Base-by-base conservation (phyloP, 176 grass and related monocot species). In the Cenchrus purpureus region DNA sequence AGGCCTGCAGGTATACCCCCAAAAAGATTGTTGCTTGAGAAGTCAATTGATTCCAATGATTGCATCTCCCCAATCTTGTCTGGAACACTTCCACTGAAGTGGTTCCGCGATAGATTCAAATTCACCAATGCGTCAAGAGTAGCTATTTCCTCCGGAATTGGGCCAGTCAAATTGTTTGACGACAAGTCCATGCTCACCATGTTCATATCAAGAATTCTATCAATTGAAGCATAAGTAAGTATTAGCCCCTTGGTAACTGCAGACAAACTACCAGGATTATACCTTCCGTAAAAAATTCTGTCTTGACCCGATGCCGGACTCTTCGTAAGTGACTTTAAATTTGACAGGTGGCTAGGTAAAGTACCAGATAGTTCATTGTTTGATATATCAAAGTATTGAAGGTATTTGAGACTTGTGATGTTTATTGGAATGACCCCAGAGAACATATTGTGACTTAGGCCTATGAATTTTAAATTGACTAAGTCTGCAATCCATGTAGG, bases 11-110 rank as follows among this genome's bases (percentile, higher is more conserved):
- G 86, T 22, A 92, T 83, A 31, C 9, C 16, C 5, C 78, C 77
- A 7, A 3, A 85, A 37, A 92, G 32, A 7, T 92, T 48, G 48
- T 92, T 92, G 4, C 15, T 76, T n/a, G 76, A 86, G 7, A 92
- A 45, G 34, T 88, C 86, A 1, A 92, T 7, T 51, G 86, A 88
- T 31, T 88, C 86, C 3, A 88, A 44, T 9, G 28, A 72, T 9
- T 46, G 15, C 74, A 86, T 76, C 0, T 10, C 9, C 7, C 83
- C 83, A 31, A 86, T 86, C 0, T n/a, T 52, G 8, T 78, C 0
- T 5, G 66, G 56, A 48, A 91, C 69, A 4, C 16, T 31, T 46
- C 74, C 67, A 0, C 4, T 69, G 0, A 91, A 78, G 16, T 58
- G 31, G 48, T 84, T 91, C 46, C 22, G 0, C 9, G 85, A 84